Base-by-base conservation (phyloP, 345 rosid genomes). In the Boechera stricta region DNA sequence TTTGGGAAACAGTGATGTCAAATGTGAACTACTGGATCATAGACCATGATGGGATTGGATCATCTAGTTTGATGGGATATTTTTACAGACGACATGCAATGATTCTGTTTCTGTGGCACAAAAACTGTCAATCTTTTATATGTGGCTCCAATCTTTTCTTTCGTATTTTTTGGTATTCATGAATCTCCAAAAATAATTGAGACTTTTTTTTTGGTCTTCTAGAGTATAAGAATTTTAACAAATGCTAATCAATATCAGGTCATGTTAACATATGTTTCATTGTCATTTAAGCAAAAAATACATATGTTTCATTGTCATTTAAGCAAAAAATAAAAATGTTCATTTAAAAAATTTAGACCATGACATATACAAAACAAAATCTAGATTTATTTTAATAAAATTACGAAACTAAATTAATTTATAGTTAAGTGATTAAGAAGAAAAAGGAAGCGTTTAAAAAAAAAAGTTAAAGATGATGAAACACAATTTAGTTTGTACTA, bases 11-110 rank as follows among this genome's bases (percentile, higher is more conserved):
- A 71, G 35, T 71, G 47, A 44, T 47, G 32, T 70, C 56, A 44
- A 59, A 71, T 59, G 28, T 71, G 48, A 71, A 71, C 48, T 47
- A 59, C 1, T 44, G 66, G 56, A 71, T 59, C 75, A 45, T 71
- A 71, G 57, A 58, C 57, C 15, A 47, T 15, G 66, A 71, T 72
- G 67, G 47, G 75, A 71, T 33, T 41, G 67, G 35, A 26, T 39
- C 33, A 12, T 41, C 32, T 39, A 3, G 24, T 63, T 60, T 71
- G 67, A 71, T 71, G 49, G 28, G 58, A 59, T 71, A 33, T 44
- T 24, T 33, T 13, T 15, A 60, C 67, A 48, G 11, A 24, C 39
- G 59, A 72, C 75, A 72, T 36, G 41, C 60, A 61, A 72, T 60
- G 68, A 35, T 60, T 35, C 58, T 60, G 49, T 71, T 45, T 45